A percentile compares a stretch with the other conserved stretches of the same genome.
Conservation (phyloP, 2,329 filamentous ascomycete species). For the Talaromyces sp. region DNA sequence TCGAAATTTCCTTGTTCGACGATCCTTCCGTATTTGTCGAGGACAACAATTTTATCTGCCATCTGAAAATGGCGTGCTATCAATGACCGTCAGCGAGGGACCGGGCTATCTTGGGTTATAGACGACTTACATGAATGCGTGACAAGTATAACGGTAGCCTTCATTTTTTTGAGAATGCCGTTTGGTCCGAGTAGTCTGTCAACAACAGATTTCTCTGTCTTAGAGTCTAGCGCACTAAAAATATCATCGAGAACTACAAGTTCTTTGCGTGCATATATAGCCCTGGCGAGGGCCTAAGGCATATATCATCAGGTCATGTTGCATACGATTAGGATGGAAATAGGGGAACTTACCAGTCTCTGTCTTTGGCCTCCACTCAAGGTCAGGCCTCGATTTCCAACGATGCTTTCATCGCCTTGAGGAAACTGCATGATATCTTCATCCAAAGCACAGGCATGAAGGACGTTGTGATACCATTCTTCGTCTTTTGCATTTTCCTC, state of each 20-base stretch:
- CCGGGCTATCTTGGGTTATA: background rate
- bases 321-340: background rate
- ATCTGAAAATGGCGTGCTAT: background rate
- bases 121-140: conserved; percentile 19
- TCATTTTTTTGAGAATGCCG: conserved; percentile 7
- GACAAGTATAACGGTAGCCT: conserved; percentile 7
- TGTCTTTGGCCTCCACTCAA: conserved; percentile 55
- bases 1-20: background rate
- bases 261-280: conserved; percentile 44
- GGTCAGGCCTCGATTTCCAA: conserved; percentile 51
- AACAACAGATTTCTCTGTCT: conserved; percentile 7
- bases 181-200: conserved; percentile 8
- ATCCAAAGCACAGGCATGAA: conserved; percentile 30
- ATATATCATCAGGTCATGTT: background rate
- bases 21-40: background rate
- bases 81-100: background rate
- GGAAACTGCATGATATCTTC: conserved; percentile 41
- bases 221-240: conserved; percentile 14
- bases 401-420: conserved; percentile 42
- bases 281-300: conserved; percentile 41
- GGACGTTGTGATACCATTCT: conserved; percentile 27
- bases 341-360: conserved; percentile 51
- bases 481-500: conserved; percentile 24
- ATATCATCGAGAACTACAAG: conserved; percentile 16
- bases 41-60: background rate